A percentile compares a stretch with the other conserved stretches of the same genome.
phyloP scores from a whole-genome alignment of 169 alveolate species.

The Plasmodium vivax region DNA sequence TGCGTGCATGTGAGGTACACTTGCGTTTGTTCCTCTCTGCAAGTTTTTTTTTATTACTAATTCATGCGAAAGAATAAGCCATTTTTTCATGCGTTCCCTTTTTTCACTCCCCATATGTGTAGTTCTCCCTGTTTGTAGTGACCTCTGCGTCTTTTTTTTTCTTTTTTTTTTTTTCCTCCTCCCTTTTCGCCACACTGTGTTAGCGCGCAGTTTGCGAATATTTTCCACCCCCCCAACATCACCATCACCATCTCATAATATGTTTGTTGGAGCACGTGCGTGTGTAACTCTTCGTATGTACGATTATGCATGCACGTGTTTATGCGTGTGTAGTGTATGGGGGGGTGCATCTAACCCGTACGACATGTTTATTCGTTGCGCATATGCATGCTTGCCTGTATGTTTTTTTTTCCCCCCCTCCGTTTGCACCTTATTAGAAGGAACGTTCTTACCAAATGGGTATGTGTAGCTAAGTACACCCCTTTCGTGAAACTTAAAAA shows the following conservation, averaged over 20 bases:
- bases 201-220: slow-evolving; percentile 9
- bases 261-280: not conserved
- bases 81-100: not conserved
- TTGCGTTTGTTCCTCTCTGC: not conserved
- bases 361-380: not conserved
- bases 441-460: not conserved
- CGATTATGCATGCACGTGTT: not conserved
- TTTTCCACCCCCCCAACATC: not conserved
- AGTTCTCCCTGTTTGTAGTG: not conserved
- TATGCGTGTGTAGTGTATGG: not conserved
- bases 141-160: slow-evolving; percentile 3
- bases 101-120: not conserved
- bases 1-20: not conserved
- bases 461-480: not conserved
- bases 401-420: not conserved
- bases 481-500: slow-evolving; percentile 7
- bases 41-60: not conserved
- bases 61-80: not conserved
- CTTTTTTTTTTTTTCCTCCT: not conserved
- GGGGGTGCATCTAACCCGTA: not conserved
- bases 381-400: not conserved
- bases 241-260: not conserved
- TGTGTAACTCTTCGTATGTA: slow-evolving; percentile 3
- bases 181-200: not conserved
- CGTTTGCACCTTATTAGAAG: not conserved